A percentile compares a stretch with the other conserved stretches of the same genome.
These are phyloP conservation scores for Lepraria neglecta DNA, from an alignment of 495 filamentous ascomycete species.

Conservation along the genomic window DNA sequence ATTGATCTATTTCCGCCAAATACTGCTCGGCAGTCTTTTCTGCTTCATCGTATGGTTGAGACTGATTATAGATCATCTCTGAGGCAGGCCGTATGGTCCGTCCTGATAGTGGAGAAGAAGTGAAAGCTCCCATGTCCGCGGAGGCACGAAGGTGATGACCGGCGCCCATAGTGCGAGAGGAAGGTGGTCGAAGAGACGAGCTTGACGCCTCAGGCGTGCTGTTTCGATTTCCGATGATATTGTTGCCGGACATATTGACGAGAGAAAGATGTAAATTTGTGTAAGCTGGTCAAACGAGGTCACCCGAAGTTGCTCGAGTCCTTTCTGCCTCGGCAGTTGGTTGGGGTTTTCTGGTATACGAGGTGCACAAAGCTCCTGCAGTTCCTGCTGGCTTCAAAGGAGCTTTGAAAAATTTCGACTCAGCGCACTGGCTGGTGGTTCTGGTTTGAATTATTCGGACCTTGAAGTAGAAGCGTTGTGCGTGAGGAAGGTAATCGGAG, in stretches of 20 bases:
- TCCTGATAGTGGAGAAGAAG: constrained; percentile 63
- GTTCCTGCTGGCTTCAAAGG: constrained; percentile 91
- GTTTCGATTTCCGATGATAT: constrained; percentile 85
- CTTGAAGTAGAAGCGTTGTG: constrained; percentile 7
- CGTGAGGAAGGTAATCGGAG: background rate
- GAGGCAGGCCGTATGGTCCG: constrained; percentile 88
- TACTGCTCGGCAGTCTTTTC: constrained; percentile 96
- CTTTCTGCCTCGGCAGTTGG: background rate
- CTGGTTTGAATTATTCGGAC: background rate
- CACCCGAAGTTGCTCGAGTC: background rate
- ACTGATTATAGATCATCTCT: constrained; percentile 80
- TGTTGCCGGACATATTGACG: constrained; percentile 55
- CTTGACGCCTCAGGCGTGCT: constrained; percentile 89
- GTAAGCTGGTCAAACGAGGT: background rate
- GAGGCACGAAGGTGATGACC: constrained; percentile 89
- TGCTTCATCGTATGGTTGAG: constrained; percentile 67
- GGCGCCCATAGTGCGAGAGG: constrained; percentile 68
- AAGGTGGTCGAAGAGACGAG: constrained; percentile 84
- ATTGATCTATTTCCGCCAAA: constrained; percentile 98
- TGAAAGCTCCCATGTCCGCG: constrained; percentile 89
- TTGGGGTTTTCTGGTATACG: constrained; percentile 26
- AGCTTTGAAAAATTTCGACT: constrained; percentile 31
- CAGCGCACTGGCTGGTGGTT: background rate
- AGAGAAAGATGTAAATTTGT: constrained; percentile 14
- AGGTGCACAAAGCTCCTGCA: constrained; percentile 65